Percentiles rank a stretch among this genome's conserved stretches.
Conservation (phyloP, 495 filamentous ascomycete species). For the Beverwykella pulmonaria region DNA sequence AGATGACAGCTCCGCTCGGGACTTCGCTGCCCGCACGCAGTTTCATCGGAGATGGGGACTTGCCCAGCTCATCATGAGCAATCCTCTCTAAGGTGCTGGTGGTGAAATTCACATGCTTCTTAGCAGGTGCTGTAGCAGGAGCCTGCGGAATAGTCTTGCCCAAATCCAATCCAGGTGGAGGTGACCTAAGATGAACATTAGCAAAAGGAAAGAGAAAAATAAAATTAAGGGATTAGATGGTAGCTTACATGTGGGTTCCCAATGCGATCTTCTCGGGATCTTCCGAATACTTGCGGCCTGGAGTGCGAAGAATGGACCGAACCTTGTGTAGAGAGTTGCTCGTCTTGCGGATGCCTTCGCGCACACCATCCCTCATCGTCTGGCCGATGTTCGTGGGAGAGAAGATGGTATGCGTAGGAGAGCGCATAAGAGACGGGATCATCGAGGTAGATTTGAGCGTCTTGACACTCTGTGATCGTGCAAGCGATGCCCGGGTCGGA, state of each 20-base stretch:
- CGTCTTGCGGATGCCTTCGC: constrained; percentile 33
- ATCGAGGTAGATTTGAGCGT: constrained; percentile 52
- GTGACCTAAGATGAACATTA: constrained; percentile 5
- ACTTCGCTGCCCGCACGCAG: constrained; percentile 32
- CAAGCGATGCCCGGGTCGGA: constrained; percentile 77
- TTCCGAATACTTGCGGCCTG: constrained; percentile 62
- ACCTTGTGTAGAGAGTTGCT: constrained; percentile 42
- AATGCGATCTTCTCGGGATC: constrained; percentile 64
- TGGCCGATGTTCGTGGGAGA: constrained; percentile 23
- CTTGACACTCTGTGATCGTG: constrained; percentile 65
- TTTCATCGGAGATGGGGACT: constrained; percentile 32
- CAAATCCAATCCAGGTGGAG: constrained; percentile 43
- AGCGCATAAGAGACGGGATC: constrained; percentile 58
- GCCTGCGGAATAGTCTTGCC: constrained; percentile 43
- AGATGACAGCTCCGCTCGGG: constrained; percentile 18
- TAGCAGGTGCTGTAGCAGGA: constrained; percentile 38
- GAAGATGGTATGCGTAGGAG: constrained; percentile 40
- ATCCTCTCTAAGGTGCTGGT: constrained; percentile 53
- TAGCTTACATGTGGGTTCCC: constrained; percentile 56
- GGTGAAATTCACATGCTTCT: constrained; percentile 66
- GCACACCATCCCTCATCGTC: constrained; percentile 23
- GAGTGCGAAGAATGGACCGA: constrained; percentile 65
- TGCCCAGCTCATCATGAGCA: constrained; percentile 36
- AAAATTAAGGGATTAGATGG: not conserved
- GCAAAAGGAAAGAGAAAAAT: not conserved